A percentile compares a stretch with the other conserved stretches of the same genome.
These are phyloP conservation scores for Strigomonas culicis DNA, from an alignment of 208 protist species.

Conservation along the genomic window DNA sequence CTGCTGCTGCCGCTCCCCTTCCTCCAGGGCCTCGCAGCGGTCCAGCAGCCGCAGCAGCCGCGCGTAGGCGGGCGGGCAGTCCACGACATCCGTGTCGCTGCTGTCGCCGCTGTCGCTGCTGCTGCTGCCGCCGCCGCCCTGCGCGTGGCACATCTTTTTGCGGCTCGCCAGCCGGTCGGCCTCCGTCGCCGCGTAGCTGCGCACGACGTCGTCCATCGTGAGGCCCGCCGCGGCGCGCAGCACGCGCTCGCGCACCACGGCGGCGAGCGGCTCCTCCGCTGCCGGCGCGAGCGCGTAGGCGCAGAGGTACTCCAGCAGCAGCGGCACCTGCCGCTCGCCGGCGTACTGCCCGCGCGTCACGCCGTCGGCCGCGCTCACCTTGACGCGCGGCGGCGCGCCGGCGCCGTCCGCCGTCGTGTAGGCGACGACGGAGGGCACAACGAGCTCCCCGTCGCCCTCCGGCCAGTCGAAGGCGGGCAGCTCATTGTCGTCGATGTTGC, in stretches of 20 bases:
- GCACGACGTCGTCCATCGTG: background rate
- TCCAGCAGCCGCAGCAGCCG: background rate
- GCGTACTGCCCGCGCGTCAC: background rate
- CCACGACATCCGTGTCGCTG: background rate
- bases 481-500: constrained; percentile 74
- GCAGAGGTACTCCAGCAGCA: background rate
- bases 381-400: background rate
- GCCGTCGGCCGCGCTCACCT: background rate
- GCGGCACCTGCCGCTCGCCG: background rate
- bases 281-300: background rate
- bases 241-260: background rate
- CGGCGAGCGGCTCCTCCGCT: background rate
- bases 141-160: constrained; percentile 7
- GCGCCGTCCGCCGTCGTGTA: constrained; percentile 15
- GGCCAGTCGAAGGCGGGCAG: constrained; percentile 46
- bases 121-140: constrained; percentile 14
- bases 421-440: constrained; percentile 41
- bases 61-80: background rate
- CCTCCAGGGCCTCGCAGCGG: background rate
- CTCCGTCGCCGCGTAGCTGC: background rate
- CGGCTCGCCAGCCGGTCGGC: background rate
- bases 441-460: constrained; percentile 18
- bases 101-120: background rate
- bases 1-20: background rate
- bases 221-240: background rate